These are phyloP conservation scores for Linum lewisii DNA, from an alignment of 345 rosid species.

Conservation along the genomic window DNA sequence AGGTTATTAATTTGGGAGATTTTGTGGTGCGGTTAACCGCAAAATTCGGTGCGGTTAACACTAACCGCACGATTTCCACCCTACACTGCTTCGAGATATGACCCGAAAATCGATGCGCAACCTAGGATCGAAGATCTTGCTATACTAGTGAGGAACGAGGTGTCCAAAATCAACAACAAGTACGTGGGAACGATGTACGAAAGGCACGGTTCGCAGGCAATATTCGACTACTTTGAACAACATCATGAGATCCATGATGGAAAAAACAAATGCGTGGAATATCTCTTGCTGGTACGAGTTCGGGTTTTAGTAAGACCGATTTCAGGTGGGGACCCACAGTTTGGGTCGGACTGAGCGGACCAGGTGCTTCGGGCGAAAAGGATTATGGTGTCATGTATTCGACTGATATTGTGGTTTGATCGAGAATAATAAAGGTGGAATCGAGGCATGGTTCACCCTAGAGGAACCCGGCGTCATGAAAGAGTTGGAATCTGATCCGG, in stretches of 20 bases:
- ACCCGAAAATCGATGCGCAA: neutral
- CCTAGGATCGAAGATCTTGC: neutral
- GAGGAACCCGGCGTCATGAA: conserved; percentile 1
- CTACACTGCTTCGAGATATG: neutral
- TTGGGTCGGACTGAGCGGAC: neutral
- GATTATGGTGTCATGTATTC: neutral
- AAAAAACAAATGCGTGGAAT: neutral
- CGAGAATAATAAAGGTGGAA: neutral
- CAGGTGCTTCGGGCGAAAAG: neutral
- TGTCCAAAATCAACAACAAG: neutral
- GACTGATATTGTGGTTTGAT: neutral
- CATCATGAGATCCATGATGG: neutral
- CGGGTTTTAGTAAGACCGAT: neutral
- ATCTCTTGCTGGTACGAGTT: neutral
- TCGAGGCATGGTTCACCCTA: too few relatives aligned
- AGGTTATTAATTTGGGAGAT: too few relatives aligned
- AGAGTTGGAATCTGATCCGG: neutral
- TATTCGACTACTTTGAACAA: neutral
- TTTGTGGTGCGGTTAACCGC: too few relatives aligned
- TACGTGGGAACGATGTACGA: neutral
- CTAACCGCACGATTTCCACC: too few relatives aligned
- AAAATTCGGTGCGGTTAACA: too few relatives aligned
- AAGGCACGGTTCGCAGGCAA: neutral
- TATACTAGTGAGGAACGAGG: neutral
- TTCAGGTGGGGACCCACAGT: neutral